phyloP scores from a whole-genome alignment of 345 rosid species.

The Hibiscus trionum region DNA sequence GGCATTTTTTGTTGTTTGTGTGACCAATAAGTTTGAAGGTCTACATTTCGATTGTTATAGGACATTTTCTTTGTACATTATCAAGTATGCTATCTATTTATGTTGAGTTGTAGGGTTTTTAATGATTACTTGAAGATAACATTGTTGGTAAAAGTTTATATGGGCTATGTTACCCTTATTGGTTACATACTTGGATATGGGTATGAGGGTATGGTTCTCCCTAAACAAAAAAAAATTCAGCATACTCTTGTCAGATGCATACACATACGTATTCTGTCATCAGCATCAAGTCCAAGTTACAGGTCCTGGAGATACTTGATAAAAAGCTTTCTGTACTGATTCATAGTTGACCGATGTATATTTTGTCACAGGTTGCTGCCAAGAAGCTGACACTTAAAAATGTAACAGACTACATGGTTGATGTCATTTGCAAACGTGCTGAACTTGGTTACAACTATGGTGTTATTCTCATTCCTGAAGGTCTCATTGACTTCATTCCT shows the following conservation, averaged over 20 bases:
- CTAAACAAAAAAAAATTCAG: neutral
- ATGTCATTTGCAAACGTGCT: conserved; percentile 71
- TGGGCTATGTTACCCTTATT: neutral
- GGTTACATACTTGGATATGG: neutral
- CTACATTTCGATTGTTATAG: neutral
- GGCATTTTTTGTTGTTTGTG: neutral
- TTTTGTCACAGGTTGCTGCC: conserved; percentile 61
- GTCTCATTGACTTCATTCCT: conserved; percentile 98
- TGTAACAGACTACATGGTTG: conserved; percentile 84
- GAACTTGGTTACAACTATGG: conserved; percentile 79
- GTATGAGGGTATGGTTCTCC: neutral
- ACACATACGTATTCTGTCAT: neutral
- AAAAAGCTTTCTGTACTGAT: neutral
- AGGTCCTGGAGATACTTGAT: neutral
- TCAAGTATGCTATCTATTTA: neutral
- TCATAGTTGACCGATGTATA: neutral
- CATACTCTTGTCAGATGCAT: neutral
- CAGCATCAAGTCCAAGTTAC: neutral
- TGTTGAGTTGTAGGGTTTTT: neutral
- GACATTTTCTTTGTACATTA: neutral
- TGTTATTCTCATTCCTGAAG: conserved; percentile 94
- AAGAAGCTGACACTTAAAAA: conserved; percentile 73
- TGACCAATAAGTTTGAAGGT: neutral
- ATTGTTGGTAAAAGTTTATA: neutral
- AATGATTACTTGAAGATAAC: neutral